phyloP scores from a whole-genome alignment of 441 rosid genomes.

The Aquilaria agallochum region DNA sequence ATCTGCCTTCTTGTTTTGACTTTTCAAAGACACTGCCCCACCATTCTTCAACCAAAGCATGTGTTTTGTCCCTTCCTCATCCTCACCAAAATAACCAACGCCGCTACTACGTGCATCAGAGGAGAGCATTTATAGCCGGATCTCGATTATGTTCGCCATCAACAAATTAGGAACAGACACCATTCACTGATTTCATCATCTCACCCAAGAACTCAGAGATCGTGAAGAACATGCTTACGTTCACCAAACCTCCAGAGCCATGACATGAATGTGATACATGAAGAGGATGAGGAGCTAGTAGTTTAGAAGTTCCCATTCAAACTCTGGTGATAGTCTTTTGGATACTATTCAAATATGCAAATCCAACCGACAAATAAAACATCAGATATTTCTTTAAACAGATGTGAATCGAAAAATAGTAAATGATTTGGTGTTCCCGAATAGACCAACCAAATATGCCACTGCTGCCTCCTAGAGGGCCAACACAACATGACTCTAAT shows the following conservation, averaged over 20 bases:
- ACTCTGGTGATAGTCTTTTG: constrained; percentile 37
- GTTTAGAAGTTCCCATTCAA: constrained; percentile 18
- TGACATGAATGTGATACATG: constrained; percentile 77
- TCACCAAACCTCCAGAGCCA: constrained; percentile 90
- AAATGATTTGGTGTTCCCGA: no score
- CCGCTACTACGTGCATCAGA: constrained; percentile 68
- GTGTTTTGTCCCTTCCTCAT: no score
- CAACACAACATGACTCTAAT: no score
- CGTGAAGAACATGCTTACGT: constrained; percentile 91
- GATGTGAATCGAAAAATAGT: background rate
- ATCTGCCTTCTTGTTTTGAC: no score
- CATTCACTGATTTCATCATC: constrained; percentile 78
- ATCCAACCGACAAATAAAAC: background rate
- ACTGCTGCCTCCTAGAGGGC: background rate
- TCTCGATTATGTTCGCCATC: constrained; percentile 76
- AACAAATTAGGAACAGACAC: constrained; percentile 87
- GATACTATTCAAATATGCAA: constrained; percentile 49
- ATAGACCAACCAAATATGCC: no score
- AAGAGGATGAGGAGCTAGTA: constrained; percentile 24
- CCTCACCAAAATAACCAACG: constrained; percentile 50
- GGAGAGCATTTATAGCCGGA: constrained; percentile 76
- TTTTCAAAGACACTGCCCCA: no score
- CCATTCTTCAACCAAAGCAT: no score
- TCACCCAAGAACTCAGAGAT: constrained; percentile 93
- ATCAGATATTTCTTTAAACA: background rate